Conservation (phyloP, 176 grass and related monocot genomes). For the Triticum dicoccoides region DNA sequence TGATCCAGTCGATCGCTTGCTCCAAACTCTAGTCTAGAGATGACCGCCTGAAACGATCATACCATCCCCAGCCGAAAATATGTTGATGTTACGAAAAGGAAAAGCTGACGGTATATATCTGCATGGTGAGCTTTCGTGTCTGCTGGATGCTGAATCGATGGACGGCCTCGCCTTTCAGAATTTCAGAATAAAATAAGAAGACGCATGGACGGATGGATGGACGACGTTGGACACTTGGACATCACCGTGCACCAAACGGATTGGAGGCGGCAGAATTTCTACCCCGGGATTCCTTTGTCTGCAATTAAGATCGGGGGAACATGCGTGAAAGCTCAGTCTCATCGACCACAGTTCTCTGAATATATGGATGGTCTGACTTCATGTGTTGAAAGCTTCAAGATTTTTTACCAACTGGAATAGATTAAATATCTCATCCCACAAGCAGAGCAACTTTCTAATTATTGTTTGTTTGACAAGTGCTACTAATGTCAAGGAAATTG, state of each 20-base stretch:
- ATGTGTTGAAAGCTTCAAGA: background rate
- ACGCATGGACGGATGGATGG: background rate
- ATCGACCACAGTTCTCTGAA: slow-evolving; percentile 23
- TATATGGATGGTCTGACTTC: background rate
- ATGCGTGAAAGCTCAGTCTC: slow-evolving; percentile 32
- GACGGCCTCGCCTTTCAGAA: background rate
- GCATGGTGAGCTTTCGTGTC: slow-evolving; percentile 31
- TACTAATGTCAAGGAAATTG: background rate
- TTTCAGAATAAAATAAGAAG: background rate
- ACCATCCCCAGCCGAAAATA: background rate
- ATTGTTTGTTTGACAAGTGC: background rate
- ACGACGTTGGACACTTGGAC: slow-evolving; percentile 36
- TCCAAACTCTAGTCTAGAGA: background rate
- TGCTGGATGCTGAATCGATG: background rate
- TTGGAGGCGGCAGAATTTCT: slow-evolving; percentile 2
- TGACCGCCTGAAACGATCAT: background rate
- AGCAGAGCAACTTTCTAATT: background rate
- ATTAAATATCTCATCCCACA: background rate
- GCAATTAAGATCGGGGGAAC: slow-evolving; percentile 30
- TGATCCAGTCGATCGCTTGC: slow-evolving; percentile 19
- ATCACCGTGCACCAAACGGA: slow-evolving; percentile 30
- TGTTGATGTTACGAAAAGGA: background rate
- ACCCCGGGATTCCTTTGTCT: slow-evolving; percentile 20
- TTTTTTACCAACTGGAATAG: background rate
- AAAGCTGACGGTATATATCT: background rate